These are phyloP conservation scores for Pseudogymnoascus verrucosus DNA, from an alignment of 2,329 filamentous ascomycete genomes.

Conservation along the genomic window DNA sequence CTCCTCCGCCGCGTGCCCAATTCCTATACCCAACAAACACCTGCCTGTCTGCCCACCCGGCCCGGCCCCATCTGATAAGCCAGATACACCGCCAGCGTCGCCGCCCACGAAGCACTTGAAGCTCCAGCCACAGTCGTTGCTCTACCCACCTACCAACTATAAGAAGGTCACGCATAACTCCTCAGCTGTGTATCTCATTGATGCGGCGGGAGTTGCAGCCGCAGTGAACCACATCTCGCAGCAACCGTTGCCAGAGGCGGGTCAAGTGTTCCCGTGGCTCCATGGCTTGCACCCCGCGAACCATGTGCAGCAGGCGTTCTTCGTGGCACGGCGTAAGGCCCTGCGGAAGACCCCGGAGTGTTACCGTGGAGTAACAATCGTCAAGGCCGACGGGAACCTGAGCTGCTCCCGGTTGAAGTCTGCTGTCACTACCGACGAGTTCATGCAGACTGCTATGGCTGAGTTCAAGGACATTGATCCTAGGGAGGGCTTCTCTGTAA, in stretches of 20 bases:
- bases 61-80: constrained; percentile 47
- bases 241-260: constrained; percentile 75
- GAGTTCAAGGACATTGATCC: constrained; percentile 81
- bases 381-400: constrained; percentile 83
- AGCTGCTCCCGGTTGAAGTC: constrained; percentile 71
- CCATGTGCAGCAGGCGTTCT: constrained; percentile 82
- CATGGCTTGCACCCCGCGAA: constrained; percentile 89
- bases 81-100: constrained; percentile 58
- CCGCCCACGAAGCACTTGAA: constrained; percentile 49
- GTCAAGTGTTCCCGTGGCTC: constrained; percentile 91
- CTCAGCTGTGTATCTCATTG: constrained; percentile 63
- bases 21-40: constrained; percentile 78
- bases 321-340: constrained; percentile 67
- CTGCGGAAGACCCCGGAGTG: constrained; percentile 65
- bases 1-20: constrained; percentile 45
- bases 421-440: constrained; percentile 72
- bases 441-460: constrained; percentile 52
- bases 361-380: constrained; percentile 71
- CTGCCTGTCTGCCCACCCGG: constrained; percentile 83
- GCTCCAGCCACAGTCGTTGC: constrained; percentile 56
- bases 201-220: constrained; percentile 56
- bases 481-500: constrained; percentile 82
- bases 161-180: constrained; percentile 37
- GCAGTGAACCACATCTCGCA: constrained; percentile 69
- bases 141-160: constrained; percentile 65